Base-by-base conservation (phyloP, 805 yeast species). In the Cyberlindnera suaveolens region DNA sequence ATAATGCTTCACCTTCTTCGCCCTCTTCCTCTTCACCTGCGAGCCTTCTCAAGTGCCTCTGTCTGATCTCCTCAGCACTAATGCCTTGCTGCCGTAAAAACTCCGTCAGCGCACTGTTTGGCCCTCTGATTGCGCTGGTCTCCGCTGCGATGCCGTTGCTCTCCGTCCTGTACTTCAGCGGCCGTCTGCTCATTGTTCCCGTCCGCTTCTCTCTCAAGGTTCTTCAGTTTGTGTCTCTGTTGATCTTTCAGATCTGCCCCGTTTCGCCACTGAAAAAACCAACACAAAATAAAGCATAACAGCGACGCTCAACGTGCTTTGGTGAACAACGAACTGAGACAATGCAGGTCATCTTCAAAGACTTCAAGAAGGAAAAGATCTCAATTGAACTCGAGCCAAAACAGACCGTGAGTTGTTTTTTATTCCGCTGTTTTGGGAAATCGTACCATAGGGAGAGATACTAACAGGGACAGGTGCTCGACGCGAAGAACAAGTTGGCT, bases 61-160 rank as follows among this genome's bases (percentile, higher is more conserved):
- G 66, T 56, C 89, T 71, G 58, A 88, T 88, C 34, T 78, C 80
- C 44, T 80, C 88, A 1, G 96, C 88, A 56, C 70, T 84, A 64
- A 90, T 90, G 31, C 97, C 97, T 62, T 89, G 95, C 44, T 84
- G 87, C 39, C 89, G 71, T 47, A 90, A 71, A 56, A 90, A 90
- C 62, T 85, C 93, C 0, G 96, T 90, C 51, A 90, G 68, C 0
- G 97, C 97, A 52, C 95, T 83, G 66, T 86, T 87, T 36, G 95
- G 76, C 1, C 76, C 76, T 46, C 67, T 62, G 44, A 70, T 66
- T 3, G 60, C 59, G n/a, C 54, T 49, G 18, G 50, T 52, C 18
- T 46, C 58, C 11, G 39, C 45, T 5, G 39, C 44, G 5, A 34
- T 46, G 39, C 48, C 53, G 11, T 40, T 39, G 6, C 46, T 41